A percentile compares a stretch with the other conserved stretches of the same genome.
Evolutionary conservation across 1,284 basidiomycete genomes (phyloP).

Genomic region (Pseudozyma hubeiensis): DNA sequence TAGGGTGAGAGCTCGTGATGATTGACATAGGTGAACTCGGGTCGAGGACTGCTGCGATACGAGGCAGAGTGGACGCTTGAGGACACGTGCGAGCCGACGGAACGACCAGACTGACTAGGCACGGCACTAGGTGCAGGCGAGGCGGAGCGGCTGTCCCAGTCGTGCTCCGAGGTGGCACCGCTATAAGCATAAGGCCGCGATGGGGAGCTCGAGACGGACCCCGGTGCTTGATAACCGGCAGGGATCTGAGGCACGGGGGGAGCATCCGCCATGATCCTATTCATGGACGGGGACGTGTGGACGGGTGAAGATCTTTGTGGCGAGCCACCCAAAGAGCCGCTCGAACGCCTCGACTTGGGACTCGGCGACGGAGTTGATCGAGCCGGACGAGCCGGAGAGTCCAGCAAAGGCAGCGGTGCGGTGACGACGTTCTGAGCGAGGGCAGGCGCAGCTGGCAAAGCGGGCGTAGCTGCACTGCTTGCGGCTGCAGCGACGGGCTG

Average conservation of each 20-base stretch:
- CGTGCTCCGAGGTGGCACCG: slow-evolving; percentile 25
- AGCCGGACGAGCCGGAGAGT: slow-evolving; percentile 25
- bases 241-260: slow-evolving; percentile 52
- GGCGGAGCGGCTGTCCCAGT: slow-evolving; percentile 40
- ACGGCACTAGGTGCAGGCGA: slow-evolving; percentile 50
- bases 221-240: slow-evolving; percentile 25
- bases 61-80: slow-evolving; percentile 49
- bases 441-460: slow-evolving; percentile 6
- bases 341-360: slow-evolving; percentile 29
- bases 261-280: slow-evolving; percentile 46
- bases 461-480: not conserved
- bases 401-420: slow-evolving; percentile 19
- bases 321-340: slow-evolving; percentile 15
- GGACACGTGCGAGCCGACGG: slow-evolving; percentile 51
- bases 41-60: slow-evolving; percentile 37
- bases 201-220: slow-evolving; percentile 36
- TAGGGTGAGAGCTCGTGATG: slow-evolving; percentile 52
- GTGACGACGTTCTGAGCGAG: slow-evolving; percentile 17
- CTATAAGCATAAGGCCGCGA: slow-evolving; percentile 41
- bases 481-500: slow-evolving; percentile 6
- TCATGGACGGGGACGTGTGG: slow-evolving; percentile 23
- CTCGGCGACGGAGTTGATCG: slow-evolving; percentile 11
- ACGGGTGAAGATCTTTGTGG: slow-evolving; percentile 6
- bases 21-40: slow-evolving; percentile 50
- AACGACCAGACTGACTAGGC: slow-evolving; percentile 48